phyloP scores from a whole-genome alignment of 2,329 filamentous ascomycete species.

The Colletotrichum sp. region DNA sequence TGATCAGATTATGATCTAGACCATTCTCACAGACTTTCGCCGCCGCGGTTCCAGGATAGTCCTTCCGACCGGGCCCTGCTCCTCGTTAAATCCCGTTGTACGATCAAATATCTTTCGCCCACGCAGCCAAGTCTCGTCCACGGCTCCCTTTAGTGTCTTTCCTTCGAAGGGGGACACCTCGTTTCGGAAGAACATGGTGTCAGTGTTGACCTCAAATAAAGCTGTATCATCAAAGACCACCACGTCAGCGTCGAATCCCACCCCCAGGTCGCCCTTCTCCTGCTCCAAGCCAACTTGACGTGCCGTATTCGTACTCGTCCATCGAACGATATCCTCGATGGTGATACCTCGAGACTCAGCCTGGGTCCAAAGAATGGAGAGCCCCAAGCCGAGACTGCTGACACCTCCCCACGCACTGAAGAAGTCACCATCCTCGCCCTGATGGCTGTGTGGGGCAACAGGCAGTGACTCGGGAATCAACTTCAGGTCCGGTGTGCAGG shows the following conservation, averaged over 20 bases:
- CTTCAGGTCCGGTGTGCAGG: constrained; percentile 94
- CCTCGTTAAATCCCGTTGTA: constrained; percentile 54
- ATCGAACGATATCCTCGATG: constrained; percentile 79
- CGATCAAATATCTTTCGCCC: constrained; percentile 72
- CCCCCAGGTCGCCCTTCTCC: constrained; percentile 79
- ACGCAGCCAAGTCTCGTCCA: constrained; percentile 84
- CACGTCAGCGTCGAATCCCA: constrained; percentile 87
- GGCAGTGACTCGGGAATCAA: constrained; percentile 74
- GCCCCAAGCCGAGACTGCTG: constrained; percentile 89
- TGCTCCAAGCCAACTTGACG: constrained; percentile 84
- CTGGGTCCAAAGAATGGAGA: constrained; percentile 88
- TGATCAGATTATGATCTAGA: background rate
- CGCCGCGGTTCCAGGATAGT: constrained; percentile 59
- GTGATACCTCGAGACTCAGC: constrained; percentile 63
- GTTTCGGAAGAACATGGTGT: constrained; percentile 93
- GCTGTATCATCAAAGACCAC: constrained; percentile 90
- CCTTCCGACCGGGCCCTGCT: constrained; percentile 49
- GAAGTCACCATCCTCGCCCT: constrained; percentile 69
- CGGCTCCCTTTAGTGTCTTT: constrained; percentile 75
- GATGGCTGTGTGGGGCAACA: constrained; percentile 32
- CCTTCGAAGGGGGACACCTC: constrained; percentile 90
- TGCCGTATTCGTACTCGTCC: constrained; percentile 87
- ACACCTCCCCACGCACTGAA: constrained; percentile 97
- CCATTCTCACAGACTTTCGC: background rate
- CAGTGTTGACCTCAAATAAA: constrained; percentile 73